A percentile compares a stretch with the other conserved stretches of the same genome.
phyloP scores from a whole-genome alignment of 805 yeast species.

The Wickerhamiella parazyma region DNA sequence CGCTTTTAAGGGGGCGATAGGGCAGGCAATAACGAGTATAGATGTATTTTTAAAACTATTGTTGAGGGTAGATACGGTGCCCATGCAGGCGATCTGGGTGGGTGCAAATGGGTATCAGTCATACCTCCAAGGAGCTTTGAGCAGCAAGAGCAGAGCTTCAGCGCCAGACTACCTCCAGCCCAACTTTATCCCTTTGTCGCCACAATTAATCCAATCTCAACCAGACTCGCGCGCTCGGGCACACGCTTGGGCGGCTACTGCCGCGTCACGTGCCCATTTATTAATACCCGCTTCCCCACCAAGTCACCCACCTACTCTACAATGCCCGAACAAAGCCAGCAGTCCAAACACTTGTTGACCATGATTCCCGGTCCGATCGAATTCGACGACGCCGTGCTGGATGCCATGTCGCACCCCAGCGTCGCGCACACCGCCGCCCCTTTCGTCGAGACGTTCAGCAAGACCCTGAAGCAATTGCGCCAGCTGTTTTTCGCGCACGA shows the following conservation, averaged over 20 bases:
- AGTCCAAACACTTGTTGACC: constrained; percentile 29
- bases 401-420: constrained; percentile 71
- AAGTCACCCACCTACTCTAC: not conserved
- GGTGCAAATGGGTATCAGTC: too few species aligned
- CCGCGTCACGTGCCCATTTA: constrained; percentile 6
- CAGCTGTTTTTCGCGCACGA: constrained; percentile 58
- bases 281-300: not conserved
- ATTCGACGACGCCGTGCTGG: constrained; percentile 64
- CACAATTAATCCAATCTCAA: too few species aligned
- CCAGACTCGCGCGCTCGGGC: too few species aligned
- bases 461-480: constrained; percentile 54
- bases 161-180: too few species aligned
- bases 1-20: not conserved
- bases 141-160: too few species aligned
- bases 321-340: constrained; percentile 11
- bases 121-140: too few species aligned
- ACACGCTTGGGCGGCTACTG: not conserved
- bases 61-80: not conserved
- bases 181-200: too few species aligned
- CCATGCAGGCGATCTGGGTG: not conserved
- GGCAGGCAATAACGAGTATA: too few species aligned
- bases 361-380: constrained; percentile 83
- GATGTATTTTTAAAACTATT: not conserved
- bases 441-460: constrained; percentile 60
- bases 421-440: constrained; percentile 85